Percentiles rank a stretch among this genome's conserved stretches.
Evolutionary conservation across 495 filamentous ascomycete species (phyloP).

Genomic region (Aspergillus haitiensis): DNA sequence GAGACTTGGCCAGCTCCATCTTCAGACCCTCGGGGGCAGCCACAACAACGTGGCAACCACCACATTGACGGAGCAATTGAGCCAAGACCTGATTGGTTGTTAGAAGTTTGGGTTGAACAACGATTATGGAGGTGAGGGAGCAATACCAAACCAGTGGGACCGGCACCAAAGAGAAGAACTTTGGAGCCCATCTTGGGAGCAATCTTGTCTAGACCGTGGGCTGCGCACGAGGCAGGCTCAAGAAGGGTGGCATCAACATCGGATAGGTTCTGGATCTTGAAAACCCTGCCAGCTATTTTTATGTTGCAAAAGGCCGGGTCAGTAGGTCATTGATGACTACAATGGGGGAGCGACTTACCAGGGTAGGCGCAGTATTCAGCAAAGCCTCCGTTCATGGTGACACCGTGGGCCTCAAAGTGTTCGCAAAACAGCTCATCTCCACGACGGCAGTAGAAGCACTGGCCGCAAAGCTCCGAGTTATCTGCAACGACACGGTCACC

Average conservation of each 20-base stretch:
- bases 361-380: slow-evolving; percentile 63
- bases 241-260: slow-evolving; percentile 72
- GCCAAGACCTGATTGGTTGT: slow-evolving; percentile 42
- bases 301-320: slow-evolving; percentile 19
- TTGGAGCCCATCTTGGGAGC: slow-evolving; percentile 66
- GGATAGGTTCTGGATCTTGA: slow-evolving; percentile 68
- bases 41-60: slow-evolving; percentile 65
- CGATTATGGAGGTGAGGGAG: not conserved
- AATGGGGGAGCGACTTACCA: slow-evolving; percentile 23
- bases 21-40: slow-evolving; percentile 66
- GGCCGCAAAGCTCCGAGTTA: slow-evolving; percentile 62
- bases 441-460: slow-evolving; percentile 73
- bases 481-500: slow-evolving; percentile 64
- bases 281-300: slow-evolving; percentile 61
- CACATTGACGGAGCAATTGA: slow-evolving; percentile 62
- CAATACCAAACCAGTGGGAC: slow-evolving; percentile 61
- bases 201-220: slow-evolving; percentile 72
- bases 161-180: slow-evolving; percentile 66
- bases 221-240: slow-evolving; percentile 70
- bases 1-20: slow-evolving; percentile 66
- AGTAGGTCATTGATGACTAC: not conserved
- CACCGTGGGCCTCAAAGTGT: slow-evolving; percentile 66
- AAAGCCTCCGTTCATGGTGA: slow-evolving; percentile 66
- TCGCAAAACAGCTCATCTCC: slow-evolving; percentile 70
- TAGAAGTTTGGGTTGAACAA: not conserved